Evolutionary conservation across 768 basidiomycete genomes (phyloP).

Genomic region (Hortiboletus flavorubellus): DNA sequence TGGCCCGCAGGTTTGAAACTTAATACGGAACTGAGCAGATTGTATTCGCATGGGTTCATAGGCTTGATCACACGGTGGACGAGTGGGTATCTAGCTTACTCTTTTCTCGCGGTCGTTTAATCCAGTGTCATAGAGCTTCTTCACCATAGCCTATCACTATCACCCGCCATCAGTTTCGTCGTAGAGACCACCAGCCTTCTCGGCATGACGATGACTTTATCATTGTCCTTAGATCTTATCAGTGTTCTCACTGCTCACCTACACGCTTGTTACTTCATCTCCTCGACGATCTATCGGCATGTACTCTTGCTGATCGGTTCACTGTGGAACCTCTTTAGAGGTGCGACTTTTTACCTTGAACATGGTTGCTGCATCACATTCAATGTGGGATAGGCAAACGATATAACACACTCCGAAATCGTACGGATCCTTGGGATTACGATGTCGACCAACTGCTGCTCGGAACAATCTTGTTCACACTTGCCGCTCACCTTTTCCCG

Average conservation of each 20-base stretch:
- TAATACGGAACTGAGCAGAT: constrained; percentile 87
- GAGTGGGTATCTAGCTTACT: constrained; percentile 43
- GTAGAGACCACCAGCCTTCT: constrained; percentile 36
- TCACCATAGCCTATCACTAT: constrained; percentile 16
- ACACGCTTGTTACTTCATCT: constrained; percentile 62
- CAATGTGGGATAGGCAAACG: constrained; percentile 63
- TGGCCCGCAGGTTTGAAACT: constrained; percentile 98
- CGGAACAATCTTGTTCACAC: constrained; percentile 85
- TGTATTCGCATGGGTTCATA: constrained; percentile 74
- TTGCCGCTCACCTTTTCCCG: constrained; percentile 77
- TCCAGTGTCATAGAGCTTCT: constrained; percentile 15
- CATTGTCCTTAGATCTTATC: constrained; percentile 64
- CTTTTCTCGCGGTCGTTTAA: constrained; percentile 7
- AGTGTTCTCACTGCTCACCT: constrained; percentile 69
- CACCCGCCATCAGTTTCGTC: constrained; percentile 26
- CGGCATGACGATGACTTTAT: constrained; percentile 65
- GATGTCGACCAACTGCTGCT: constrained; percentile 93
- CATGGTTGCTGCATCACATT: background rate
- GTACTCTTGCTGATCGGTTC: constrained; percentile 58
- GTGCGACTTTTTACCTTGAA: constrained; percentile 36
- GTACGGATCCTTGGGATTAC: constrained; percentile 90
- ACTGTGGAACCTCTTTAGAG: constrained; percentile 89
- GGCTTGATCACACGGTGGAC: constrained; percentile 68
- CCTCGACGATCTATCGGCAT: constrained; percentile 57
- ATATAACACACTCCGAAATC: constrained; percentile 78